phyloP scores from a whole-genome alignment of 2,329 filamentous ascomycete genomes.

The Fusarium sp. region DNA sequence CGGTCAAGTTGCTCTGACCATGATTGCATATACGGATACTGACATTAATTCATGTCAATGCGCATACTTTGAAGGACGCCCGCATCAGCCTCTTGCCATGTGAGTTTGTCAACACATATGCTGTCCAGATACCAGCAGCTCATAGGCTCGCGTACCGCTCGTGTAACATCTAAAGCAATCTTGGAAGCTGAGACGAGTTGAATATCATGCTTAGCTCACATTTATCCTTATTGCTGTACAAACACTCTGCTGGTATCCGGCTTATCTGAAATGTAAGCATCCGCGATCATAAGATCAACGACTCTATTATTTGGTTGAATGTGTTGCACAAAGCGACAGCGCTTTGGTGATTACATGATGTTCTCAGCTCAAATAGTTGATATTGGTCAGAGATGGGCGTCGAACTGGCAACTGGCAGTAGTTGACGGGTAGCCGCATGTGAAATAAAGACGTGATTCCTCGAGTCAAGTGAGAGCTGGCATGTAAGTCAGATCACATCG shows the following conservation, averaged over 20 bases:
- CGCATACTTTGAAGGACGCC: conserved; percentile 5
- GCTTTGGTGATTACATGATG: not conserved
- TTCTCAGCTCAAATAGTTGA: not conserved
- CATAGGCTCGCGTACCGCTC: conserved; percentile 8
- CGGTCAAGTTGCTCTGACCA: not conserved
- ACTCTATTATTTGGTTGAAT: conserved; percentile 13
- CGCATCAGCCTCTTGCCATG: conserved; percentile 14
- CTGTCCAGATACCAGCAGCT: not conserved
- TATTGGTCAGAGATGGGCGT: not conserved
- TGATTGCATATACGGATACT: not conserved
- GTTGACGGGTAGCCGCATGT: conserved; percentile 13
- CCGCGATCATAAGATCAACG: conserved; percentile 24
- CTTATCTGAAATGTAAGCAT: conserved; percentile 16
- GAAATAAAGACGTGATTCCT: conserved; percentile 3
- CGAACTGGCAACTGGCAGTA: not conserved
- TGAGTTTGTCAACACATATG: conserved; percentile 19
- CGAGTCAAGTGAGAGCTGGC: not conserved
- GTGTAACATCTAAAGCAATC: conserved; percentile 3
- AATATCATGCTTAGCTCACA: conserved; percentile 1
- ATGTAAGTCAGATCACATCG: not conserved
- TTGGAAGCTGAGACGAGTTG: conserved; percentile 5
- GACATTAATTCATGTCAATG: not conserved
- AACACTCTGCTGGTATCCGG: not conserved
- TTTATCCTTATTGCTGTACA: not conserved
- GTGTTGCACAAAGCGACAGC: not conserved